Evolutionary conservation across 2,329 filamentous ascomycete species (phyloP), one percentile per base, ranked within the genome.

Genomic region (Cladophialophora bantiana): DNA sequence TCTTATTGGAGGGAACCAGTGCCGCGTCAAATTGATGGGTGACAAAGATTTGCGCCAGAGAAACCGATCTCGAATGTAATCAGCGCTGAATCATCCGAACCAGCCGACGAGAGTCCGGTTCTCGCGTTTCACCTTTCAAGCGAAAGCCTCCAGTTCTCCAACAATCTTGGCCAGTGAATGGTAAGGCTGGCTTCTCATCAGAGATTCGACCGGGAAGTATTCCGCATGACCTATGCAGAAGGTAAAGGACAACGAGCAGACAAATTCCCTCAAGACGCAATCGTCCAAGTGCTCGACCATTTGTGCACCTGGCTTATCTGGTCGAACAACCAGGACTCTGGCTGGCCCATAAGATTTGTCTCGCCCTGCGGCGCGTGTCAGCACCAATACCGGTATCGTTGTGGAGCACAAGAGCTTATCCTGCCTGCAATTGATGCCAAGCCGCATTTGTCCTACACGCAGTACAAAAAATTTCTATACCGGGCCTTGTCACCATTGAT

Each of bases 81-180:
- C 61, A 63, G 53, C 61, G 53, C 52, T 40, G 48, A 54, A 50
- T 61, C 59, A 53, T 35, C 52, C 31, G 42, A 42, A 32, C 5
- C 50, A 50, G 32, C 32, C 42, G 13, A 36, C 52, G 48, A 34
- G 7, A 53, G 36, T 13, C 50, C 20, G 48, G 20, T 18, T 32
- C 48, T 3, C 7, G 32, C 31, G 20, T 40, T 26, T 52, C 7
- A 10, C 20, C 59, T 15, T 3, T 35, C 12, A 31, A 18, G 7
- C 18, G 32, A 6, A 26, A 20, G 10, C 4, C 13, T 6, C 57
- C 48, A 3, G 26, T 35, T 18, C 7, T 32, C 40, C 7, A 31
- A 50, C 40, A 7, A 59, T 34, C 13, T 15, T 26, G 18, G 18
- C 20, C 45, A 26, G 20, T 18, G 20, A 26, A 50, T 50, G 45